phyloP scores from a whole-genome alignment of 2,329 filamentous ascomycete species.

The Cercospora sp. region DNA sequence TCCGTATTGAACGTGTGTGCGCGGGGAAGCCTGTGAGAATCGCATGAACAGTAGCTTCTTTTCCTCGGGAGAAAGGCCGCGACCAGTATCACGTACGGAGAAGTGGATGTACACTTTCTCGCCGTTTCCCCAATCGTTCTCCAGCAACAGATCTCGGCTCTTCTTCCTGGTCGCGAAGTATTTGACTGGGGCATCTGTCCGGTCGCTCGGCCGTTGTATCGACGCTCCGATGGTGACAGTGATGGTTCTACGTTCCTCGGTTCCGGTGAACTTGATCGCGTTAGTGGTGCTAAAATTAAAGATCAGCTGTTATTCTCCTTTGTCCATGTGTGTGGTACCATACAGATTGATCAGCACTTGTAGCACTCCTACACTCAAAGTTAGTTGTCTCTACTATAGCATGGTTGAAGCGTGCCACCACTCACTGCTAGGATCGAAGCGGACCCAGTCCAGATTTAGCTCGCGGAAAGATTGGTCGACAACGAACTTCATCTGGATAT shows the following conservation, averaged over 20 bases:
- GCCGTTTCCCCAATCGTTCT: conserved; percentile 69
- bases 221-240: conserved; percentile 66
- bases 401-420: neutral
- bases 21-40: conserved; percentile 75
- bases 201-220: conserved; percentile 52
- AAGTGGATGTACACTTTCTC: conserved; percentile 68
- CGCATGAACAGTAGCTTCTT: conserved; percentile 74
- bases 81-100: conserved; percentile 74
- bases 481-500: conserved; percentile 65
- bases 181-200: conserved; percentile 51
- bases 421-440: conserved; percentile 64
- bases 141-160: conserved; percentile 49
- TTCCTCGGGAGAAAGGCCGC: conserved; percentile 64
- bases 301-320: neutral
- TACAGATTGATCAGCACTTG: conserved; percentile 76
- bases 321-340: conserved; percentile 40
- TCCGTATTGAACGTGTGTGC: conserved; percentile 76
- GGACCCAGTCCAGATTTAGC: conserved; percentile 65
- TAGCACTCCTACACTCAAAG: conserved; percentile 55
- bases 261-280: conserved; percentile 77
- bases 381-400: neutral
- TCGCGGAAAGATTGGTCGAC: conserved; percentile 63
- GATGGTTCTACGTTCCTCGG: conserved; percentile 62
- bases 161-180: conserved; percentile 62
- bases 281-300: conserved; percentile 56